These are phyloP conservation scores for Primulina tabacum DNA, from an alignment of 257 asterid species.

Conservation along the genomic window DNA sequence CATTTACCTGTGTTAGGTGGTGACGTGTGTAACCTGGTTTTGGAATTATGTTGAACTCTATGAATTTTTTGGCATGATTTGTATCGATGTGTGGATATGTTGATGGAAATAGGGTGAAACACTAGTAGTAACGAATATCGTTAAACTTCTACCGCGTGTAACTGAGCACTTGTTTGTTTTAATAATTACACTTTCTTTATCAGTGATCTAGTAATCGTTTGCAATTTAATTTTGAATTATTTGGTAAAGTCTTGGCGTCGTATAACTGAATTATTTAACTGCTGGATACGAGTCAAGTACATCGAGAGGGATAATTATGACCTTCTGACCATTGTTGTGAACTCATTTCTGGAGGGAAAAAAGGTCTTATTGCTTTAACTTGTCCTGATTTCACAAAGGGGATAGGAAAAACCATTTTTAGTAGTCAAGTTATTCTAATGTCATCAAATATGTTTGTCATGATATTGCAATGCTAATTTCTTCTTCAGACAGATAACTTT, in stretches of 20 bases:
- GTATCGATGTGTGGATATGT: not conserved
- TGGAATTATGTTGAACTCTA: constrained; percentile 15
- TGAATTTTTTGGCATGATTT: constrained; percentile 1
- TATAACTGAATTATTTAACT: not conserved
- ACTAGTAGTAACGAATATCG: not conserved
- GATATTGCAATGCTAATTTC: not conserved
- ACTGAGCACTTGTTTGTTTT: not conserved
- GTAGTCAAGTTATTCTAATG: not conserved
- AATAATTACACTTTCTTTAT: not conserved
- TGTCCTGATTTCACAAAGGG: not conserved
- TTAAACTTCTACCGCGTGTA: not conserved
- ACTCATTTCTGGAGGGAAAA: not conserved
- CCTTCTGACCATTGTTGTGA: not conserved
- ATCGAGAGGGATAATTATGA: not conserved
- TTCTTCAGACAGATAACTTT: not conserved
- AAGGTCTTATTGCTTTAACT: not conserved
- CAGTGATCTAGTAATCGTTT: not conserved
- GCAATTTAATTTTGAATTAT: not conserved
- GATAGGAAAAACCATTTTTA: not conserved
- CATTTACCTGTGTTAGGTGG: not conserved
- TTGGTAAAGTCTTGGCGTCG: constrained; percentile 2
- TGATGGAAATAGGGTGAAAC: constrained; percentile 12
- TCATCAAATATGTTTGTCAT: not conserved
- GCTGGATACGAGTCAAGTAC: not conserved
- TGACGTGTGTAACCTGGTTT: not conserved